Percentiles rank a stretch among this genome's conserved stretches.
Conservation (phyloP, 345 rosid species). For the Bruguiera gymnorhiza region DNA sequence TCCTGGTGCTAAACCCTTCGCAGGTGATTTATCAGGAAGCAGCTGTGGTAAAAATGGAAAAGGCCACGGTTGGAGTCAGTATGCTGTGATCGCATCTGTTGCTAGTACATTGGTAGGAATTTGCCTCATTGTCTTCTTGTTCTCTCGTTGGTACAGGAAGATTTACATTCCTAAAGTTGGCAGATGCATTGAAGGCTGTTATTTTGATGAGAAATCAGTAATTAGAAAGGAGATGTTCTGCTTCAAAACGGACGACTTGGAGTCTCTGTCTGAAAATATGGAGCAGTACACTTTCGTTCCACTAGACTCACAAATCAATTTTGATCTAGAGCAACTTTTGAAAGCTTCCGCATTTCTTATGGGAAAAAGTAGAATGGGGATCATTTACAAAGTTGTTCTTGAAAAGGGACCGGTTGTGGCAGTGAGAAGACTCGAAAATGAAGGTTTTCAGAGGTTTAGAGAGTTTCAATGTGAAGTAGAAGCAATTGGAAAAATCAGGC, state of each 20-base stretch:
- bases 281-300: constrained; percentile 26
- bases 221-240: constrained; percentile 28
- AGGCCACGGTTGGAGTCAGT: not conserved
- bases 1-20: constrained; percentile 1
- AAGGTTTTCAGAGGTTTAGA: constrained; percentile 21
- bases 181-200: not conserved
- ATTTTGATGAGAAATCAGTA: constrained; percentile 9
- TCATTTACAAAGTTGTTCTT: constrained; percentile 31
- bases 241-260: constrained; percentile 34
- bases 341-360: constrained; percentile 35
- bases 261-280: constrained; percentile 24
- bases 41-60: not conserved
- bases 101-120: constrained; percentile 7
- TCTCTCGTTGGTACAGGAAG: constrained; percentile 22
- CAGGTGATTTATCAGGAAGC: not conserved
- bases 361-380: constrained; percentile 20
- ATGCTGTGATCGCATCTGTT: constrained; percentile 8
- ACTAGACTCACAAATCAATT: constrained; percentile 15
- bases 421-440: constrained; percentile 28
- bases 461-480: constrained; percentile 31
- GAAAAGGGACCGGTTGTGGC: constrained; percentile 27
- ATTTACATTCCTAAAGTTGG: not conserved
- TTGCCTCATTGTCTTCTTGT: not conserved
- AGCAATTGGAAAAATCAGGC: constrained; percentile 24
- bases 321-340: constrained; percentile 25